phyloP scores from a whole-genome alignment of 139 green algal species.

The Edaphochlamys debaryana region DNA sequence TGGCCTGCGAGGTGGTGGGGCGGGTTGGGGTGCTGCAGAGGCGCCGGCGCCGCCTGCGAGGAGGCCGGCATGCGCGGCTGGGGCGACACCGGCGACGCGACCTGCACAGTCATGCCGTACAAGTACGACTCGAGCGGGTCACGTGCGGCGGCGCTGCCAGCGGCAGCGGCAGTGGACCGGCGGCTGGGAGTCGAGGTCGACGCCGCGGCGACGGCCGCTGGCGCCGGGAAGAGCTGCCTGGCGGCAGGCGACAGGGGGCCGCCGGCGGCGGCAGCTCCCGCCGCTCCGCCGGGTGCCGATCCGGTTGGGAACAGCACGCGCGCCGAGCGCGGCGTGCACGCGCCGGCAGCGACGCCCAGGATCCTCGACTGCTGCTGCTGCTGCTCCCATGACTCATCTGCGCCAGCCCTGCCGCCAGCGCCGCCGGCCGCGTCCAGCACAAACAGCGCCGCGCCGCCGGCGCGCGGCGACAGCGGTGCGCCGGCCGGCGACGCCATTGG shows the following conservation, averaged over 20 bases:
- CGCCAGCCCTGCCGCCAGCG: neutral
- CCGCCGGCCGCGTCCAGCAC: neutral
- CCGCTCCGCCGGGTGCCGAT: no score
- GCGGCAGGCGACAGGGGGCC: neutral
- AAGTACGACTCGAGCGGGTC: conserved; percentile 1
- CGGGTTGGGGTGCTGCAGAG: neutral
- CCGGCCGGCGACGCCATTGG: no score
- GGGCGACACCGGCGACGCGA: conserved; percentile 27
- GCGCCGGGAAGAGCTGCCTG: neutral
- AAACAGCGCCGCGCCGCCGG: neutral
- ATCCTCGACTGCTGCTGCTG: neutral
- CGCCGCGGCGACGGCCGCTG: neutral
- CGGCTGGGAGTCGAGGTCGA: neutral
- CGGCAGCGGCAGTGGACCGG: neutral
- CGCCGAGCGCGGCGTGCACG: neutral
- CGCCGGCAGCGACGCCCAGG: neutral
- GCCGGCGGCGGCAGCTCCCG: neutral
- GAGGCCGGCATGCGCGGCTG: neutral
- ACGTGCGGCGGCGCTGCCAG: neutral
- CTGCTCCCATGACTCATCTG: neutral
- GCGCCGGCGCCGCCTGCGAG: no score
- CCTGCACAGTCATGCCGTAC: conserved; percentile 8
- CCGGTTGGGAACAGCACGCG: neutral
- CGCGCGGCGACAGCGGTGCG: neutral
- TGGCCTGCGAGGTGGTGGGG: neutral